These are phyloP conservation scores for Kuraishia molischiana DNA, from an alignment of 805 yeast genomes.

Conservation along the genomic window DNA sequence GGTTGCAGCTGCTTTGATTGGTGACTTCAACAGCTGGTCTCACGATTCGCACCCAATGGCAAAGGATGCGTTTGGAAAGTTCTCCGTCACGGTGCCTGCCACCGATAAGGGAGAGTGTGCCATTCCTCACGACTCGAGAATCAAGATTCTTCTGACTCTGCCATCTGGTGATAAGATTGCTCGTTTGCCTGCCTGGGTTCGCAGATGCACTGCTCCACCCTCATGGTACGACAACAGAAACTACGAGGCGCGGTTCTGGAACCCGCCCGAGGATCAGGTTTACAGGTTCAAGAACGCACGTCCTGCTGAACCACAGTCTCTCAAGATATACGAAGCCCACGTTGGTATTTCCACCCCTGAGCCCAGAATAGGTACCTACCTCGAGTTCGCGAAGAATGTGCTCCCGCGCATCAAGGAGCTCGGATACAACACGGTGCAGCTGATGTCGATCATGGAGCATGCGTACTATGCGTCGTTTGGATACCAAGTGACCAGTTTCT, in stretches of 20 bases:
- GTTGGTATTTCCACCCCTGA: constrained; percentile 91
- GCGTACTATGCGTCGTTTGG: constrained; percentile 98
- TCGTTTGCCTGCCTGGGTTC: constrained; percentile 84
- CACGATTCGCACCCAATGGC: constrained; percentile 41
- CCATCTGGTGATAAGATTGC: constrained; percentile 65
- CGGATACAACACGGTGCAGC: constrained; percentile 88
- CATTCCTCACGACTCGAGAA: constrained; percentile 73
- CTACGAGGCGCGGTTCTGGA: constrained; percentile 92
- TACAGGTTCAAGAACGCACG: constrained; percentile 57
- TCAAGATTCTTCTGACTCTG: constrained; percentile 58
- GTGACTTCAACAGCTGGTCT: constrained; percentile 89
- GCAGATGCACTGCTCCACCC: constrained; percentile 70
- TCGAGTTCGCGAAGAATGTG: constrained; percentile 70
- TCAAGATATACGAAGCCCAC: constrained; percentile 90
- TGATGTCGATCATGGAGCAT: constrained; percentile 98
- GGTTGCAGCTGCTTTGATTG: constrained; percentile 61
- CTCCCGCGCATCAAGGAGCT: constrained; percentile 78
- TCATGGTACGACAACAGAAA: constrained; percentile 34
- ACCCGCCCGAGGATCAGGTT: constrained; percentile 40
- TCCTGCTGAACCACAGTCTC: constrained; percentile 45
- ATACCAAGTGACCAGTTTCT: constrained; percentile 91
- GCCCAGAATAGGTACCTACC: constrained; percentile 74
- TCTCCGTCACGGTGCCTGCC: constrained; percentile 53
- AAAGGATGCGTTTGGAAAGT: constrained; percentile 63
- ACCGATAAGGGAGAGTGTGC: constrained; percentile 39